Conservation (phyloP, 2,329 filamentous ascomycete genomes). For the Xylaria multiplex region DNA sequence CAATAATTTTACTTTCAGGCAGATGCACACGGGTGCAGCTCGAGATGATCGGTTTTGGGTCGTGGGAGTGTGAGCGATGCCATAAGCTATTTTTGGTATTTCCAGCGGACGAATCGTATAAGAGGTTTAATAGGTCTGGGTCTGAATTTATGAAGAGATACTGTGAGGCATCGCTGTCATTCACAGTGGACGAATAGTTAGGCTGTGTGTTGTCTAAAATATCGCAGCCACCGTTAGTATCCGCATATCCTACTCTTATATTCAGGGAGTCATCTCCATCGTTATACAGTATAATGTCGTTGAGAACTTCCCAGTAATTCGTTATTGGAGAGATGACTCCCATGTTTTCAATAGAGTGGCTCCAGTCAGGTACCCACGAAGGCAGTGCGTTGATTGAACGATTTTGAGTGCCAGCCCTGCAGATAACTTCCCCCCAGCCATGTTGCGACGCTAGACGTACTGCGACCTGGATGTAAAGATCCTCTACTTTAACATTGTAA, state of each 20-base stretch:
- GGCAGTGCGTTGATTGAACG: neutral
- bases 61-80: too few relatives aligned
- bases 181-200: neutral
- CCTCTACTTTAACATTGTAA: neutral
- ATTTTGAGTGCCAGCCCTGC: neutral
- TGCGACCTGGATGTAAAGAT: neutral
- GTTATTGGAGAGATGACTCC: too few relatives aligned
- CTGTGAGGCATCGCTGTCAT: neutral
- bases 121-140: too few relatives aligned
- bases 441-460: neutral
- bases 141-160: neutral
- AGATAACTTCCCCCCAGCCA: neutral
- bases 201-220: neutral
- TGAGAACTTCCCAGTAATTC: too few relatives aligned
- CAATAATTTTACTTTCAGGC: too few relatives aligned
- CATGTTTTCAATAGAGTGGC: too few relatives aligned
- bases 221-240: neutral
- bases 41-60: too few relatives aligned
- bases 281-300: neutral
- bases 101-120: too few relatives aligned
- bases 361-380: slow-evolving; percentile 1
- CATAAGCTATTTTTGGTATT: too few relatives aligned
- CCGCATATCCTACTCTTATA: neutral
- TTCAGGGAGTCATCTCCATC: neutral
- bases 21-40: too few relatives aligned